Conservation (phyloP, 2,329 filamentous ascomycete species). For the Hymenotorrendiella dingleyae region DNA sequence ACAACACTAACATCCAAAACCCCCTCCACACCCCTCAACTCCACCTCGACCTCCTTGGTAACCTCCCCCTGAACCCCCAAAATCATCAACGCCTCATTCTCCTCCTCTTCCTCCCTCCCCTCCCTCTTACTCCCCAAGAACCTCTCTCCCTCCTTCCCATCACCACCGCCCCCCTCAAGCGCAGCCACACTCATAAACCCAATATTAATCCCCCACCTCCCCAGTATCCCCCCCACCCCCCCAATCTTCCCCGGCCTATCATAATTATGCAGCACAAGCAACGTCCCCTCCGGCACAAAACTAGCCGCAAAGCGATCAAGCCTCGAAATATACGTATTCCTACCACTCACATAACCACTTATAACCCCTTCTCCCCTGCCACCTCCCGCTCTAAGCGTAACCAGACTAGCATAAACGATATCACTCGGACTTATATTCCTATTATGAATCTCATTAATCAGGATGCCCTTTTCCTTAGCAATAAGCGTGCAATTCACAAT, state of each 20-base stretch:
- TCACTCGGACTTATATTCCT: constrained; percentile 54
- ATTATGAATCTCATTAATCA: constrained; percentile 67
- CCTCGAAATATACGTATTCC: constrained; percentile 62
- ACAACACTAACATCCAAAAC: constrained; percentile 52
- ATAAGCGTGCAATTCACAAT: constrained; percentile 76
- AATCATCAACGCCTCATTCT: constrained; percentile 75
- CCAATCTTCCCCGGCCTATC: constrained; percentile 80
- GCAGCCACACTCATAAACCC: constrained; percentile 70
- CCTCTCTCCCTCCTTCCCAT: constrained; percentile 19
- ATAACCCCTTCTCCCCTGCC: constrained; percentile 44
- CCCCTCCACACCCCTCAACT: constrained; percentile 44
- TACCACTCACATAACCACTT: constrained; percentile 61
- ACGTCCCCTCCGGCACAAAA: constrained; percentile 66
- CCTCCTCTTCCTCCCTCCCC: constrained; percentile 30
- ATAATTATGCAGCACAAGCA: constrained; percentile 77
- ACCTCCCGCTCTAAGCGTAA: constrained; percentile 50
- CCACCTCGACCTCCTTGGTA: constrained; percentile 46
- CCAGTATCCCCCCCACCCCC: constrained; percentile 65
- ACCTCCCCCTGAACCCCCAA: constrained; percentile 65
- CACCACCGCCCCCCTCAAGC: constrained; percentile 30
- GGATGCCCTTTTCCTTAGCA: constrained; percentile 70
- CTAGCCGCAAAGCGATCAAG: constrained; percentile 68
- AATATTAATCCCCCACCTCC: constrained; percentile 68
- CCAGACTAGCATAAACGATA: constrained; percentile 61
- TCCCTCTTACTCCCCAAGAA: constrained; percentile 30